Evolutionary conservation across 1,284 basidiomycete genomes (phyloP).

Genomic region (Macrocystidia cucumis): DNA sequence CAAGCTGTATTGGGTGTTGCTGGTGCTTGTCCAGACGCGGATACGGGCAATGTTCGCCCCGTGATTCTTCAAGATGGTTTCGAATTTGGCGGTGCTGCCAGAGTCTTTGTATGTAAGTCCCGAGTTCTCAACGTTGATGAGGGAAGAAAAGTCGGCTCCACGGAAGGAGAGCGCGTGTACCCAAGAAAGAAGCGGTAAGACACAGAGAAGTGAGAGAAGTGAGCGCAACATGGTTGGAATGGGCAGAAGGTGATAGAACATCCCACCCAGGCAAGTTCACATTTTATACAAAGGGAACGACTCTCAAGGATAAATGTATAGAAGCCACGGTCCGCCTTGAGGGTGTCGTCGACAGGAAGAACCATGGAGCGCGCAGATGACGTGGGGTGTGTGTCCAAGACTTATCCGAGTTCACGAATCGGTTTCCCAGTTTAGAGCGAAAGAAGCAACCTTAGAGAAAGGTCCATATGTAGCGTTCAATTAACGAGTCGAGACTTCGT

Average conservation of each 20-base stretch:
- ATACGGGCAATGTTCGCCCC: slow-evolving; percentile 53
- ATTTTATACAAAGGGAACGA: too few relatives aligned
- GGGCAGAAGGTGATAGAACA: not conserved
- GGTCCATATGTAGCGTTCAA: too few relatives aligned
- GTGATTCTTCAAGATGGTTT: slow-evolving; percentile 45
- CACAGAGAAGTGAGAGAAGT: slow-evolving; percentile 13
- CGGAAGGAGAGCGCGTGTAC: slow-evolving; percentile 36
- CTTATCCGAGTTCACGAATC: too few relatives aligned
- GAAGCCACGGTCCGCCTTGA: too few relatives aligned
- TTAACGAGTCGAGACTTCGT: too few relatives aligned
- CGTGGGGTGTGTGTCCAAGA: slow-evolving; percentile 3
- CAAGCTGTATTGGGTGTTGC: slow-evolving; percentile 41
- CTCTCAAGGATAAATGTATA: too few relatives aligned
- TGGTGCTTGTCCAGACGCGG: slow-evolving; percentile 52
- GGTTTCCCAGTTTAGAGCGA: too few relatives aligned
- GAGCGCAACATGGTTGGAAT: slow-evolving; percentile 9
- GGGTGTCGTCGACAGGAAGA: not conserved
- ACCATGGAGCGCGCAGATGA: too few relatives aligned
- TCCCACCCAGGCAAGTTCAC: too few relatives aligned
- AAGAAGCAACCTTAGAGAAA: too few relatives aligned
- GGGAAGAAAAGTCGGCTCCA: slow-evolving; percentile 54
- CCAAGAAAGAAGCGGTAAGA: slow-evolving; percentile 13
- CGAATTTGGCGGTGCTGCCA: slow-evolving; percentile 35
- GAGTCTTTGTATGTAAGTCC: slow-evolving; percentile 42
- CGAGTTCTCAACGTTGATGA: slow-evolving; percentile 43